Evolutionary conservation across 371 early-diverging fungal genomes (phyloP).

Genomic region (Synchytrium microbalum): DNA sequence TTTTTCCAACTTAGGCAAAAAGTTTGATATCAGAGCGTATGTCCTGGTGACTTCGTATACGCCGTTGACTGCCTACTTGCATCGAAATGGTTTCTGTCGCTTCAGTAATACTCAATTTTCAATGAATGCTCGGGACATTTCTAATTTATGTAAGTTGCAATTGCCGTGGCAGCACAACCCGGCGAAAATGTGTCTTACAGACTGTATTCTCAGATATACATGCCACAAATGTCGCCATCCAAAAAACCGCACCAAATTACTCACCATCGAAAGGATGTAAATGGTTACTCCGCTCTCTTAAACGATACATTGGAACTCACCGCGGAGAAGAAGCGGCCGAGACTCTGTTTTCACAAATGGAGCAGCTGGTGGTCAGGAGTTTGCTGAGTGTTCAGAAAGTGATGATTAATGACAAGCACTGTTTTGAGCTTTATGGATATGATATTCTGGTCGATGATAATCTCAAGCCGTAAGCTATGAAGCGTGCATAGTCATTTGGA

Average conservation of each 20-base stretch:
- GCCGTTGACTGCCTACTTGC: conserved; percentile 47
- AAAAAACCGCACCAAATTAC: conserved; percentile 49
- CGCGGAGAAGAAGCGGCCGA: conserved; percentile 33
- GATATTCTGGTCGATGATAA: conserved; percentile 49
- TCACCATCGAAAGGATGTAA: conserved; percentile 47
- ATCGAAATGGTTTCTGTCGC: conserved; percentile 51
- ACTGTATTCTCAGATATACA: conserved; percentile 35
- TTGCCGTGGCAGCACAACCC: not conserved
- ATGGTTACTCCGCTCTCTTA: conserved; percentile 49
- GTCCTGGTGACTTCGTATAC: conserved; percentile 49
- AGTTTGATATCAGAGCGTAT: conserved; percentile 49
- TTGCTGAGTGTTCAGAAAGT: conserved; percentile 49
- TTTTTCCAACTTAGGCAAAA: conserved; percentile 37
- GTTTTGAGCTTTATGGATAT: conserved; percentile 54
- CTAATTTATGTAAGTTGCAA: conserved; percentile 36
- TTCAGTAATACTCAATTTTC: conserved; percentile 47
- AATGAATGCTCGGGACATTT: conserved; percentile 50
- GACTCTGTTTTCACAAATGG: conserved; percentile 47
- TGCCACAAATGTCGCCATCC: conserved; percentile 55
- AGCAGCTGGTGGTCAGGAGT: conserved; percentile 43
- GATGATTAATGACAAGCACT: conserved; percentile 55
- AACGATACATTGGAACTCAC: conserved; percentile 34
- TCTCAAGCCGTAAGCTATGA: conserved; percentile 37
- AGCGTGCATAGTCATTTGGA: not conserved
- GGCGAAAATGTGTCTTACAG: not conserved